Evolutionary conservation across 2,329 filamentous ascomycete species (phyloP), one percentile per base, ranked within the genome.

Genomic region (Hypomyces rosellus): DNA sequence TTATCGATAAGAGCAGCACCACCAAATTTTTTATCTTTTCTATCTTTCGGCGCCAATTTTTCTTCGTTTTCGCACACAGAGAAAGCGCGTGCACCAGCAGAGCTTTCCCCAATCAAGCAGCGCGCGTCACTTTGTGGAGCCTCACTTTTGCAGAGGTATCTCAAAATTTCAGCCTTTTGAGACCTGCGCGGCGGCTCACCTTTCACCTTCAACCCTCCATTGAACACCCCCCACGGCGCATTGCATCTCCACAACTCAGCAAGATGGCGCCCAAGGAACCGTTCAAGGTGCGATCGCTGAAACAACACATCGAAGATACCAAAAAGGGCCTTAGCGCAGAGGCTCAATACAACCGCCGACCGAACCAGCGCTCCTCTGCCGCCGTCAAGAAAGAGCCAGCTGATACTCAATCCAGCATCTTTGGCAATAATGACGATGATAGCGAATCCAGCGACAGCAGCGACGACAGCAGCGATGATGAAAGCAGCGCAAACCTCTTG

Each of bases 211-310:
- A 40, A 36, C 47, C 46, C 45, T 30, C 57, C 53, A 60, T 63
- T 62, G 57, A 59, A 48, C 54, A 54, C 39, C 51, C 53, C 51
- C 48, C 48, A 50, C 46, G 52, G 43, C 50, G 46, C 57, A 57
- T 20, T 45, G 38, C 53, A 34, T 45, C 37, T 16, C 36, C 22
- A 12, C 51, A 53, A 38, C 44, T 54, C 51, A 54, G 55, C 54
- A 63, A 57, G 54, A 71, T 71, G 68, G 67, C 65, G 50, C 64
- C 65, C 48, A 69, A 66, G 42, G 59, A 62, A 54, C 60, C 61
- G 1, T 71, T 58, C 59, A 64, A 67, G 55, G 59, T 69, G 15
- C 63, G 69, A 41, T 71, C 68, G 20, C 62, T 71, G 46, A 66
- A 45, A 54, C 62, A 68, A 58, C 67, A 70, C 56, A 65, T 71